Evolutionary conservation across 1,284 basidiomycete species (phyloP).

Genomic region (Heterobasidion annosum): DNA sequence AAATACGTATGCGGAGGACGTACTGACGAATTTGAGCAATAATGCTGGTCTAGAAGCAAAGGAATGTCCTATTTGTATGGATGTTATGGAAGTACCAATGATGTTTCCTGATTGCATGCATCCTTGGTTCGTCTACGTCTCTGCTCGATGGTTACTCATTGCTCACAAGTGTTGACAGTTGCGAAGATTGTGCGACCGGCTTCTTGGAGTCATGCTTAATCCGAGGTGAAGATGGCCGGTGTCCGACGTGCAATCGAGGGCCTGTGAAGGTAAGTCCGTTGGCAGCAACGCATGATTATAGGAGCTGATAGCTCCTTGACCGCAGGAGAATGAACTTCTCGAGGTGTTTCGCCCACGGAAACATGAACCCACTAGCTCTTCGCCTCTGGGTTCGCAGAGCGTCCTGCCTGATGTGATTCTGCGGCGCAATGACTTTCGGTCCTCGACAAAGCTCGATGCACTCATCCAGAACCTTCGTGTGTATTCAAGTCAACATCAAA

Average conservation of each 20-base stretch:
- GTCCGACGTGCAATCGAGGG: slow-evolving; percentile 60
- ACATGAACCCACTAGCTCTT: slow-evolving; percentile 16
- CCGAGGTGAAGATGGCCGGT: slow-evolving; percentile 57
- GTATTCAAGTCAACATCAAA: slow-evolving; percentile 10
- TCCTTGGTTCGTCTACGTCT: slow-evolving; percentile 44
- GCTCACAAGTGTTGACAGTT: slow-evolving; percentile 32
- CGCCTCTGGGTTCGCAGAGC: slow-evolving; percentile 26
- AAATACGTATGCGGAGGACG: slow-evolving; percentile 53
- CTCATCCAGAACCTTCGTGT: slow-evolving; percentile 59
- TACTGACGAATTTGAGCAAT: slow-evolving; percentile 52
- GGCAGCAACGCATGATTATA: neutral
- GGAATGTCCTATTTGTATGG: slow-evolving; percentile 82
- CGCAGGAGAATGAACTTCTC: slow-evolving; percentile 51
- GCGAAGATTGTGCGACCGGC: slow-evolving; percentile 75
- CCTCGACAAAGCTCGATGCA: slow-evolving; percentile 83
- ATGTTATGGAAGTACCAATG: slow-evolving; percentile 59
- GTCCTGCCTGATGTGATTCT: slow-evolving; percentile 43
- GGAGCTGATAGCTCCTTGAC: neutral
- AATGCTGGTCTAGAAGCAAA: slow-evolving; percentile 22
- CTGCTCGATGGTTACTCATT: neutral
- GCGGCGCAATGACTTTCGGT: slow-evolving; percentile 75
- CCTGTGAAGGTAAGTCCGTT: slow-evolving; percentile 46
- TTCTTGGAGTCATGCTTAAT: slow-evolving; percentile 59
- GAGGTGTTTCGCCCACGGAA: slow-evolving; percentile 44
- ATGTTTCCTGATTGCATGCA: slow-evolving; percentile 76